Conservation (phyloP, 345 rosid species). For the Sonneratia alba region DNA sequence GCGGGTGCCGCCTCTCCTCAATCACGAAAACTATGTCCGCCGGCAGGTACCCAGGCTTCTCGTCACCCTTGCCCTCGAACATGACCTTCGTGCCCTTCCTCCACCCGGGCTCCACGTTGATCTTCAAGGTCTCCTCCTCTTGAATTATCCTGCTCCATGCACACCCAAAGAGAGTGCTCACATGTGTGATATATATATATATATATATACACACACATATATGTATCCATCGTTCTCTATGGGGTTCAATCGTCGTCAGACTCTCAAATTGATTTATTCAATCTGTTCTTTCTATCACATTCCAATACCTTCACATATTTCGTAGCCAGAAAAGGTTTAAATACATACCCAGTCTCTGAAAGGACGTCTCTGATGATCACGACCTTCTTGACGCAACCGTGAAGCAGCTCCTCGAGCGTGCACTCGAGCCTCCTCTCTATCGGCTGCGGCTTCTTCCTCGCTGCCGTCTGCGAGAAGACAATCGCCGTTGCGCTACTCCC, state of each 20-base stretch:
- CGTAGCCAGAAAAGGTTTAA: too few species aligned
- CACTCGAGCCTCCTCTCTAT: slow-evolving; percentile 59
- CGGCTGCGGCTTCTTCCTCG: slow-evolving; percentile 46
- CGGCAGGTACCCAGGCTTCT: slow-evolving; percentile 62
- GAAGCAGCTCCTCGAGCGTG: slow-evolving; percentile 68
- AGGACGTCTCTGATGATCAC: slow-evolving; percentile 46
- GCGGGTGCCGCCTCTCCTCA: slow-evolving; percentile 51
- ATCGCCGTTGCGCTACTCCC: slow-evolving; percentile 15
- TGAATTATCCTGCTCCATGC: slow-evolving; percentile 31
- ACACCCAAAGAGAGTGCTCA: too few species aligned
- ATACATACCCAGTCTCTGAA: slow-evolving; percentile 47
- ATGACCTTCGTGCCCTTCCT: slow-evolving; percentile 72
- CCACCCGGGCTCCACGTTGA: slow-evolving; percentile 84
- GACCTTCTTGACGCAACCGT: slow-evolving; percentile 55
- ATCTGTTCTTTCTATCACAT: too few species aligned
- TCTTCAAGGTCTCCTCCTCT: slow-evolving; percentile 56
- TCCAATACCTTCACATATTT: too few species aligned
- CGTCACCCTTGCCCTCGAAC: slow-evolving; percentile 82
- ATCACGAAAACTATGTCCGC: slow-evolving; percentile 54
- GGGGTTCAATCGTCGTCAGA: too few species aligned
- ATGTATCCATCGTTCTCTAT: too few species aligned
- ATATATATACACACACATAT: too few species aligned
- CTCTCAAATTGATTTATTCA: too few species aligned
- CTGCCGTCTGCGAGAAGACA: slow-evolving; percentile 57
- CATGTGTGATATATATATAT: too few species aligned